Evolutionary conservation across 768 basidiomycete species (phyloP), one percentile per base, ranked within the genome.

Genomic region (Amanita rimosa): DNA sequence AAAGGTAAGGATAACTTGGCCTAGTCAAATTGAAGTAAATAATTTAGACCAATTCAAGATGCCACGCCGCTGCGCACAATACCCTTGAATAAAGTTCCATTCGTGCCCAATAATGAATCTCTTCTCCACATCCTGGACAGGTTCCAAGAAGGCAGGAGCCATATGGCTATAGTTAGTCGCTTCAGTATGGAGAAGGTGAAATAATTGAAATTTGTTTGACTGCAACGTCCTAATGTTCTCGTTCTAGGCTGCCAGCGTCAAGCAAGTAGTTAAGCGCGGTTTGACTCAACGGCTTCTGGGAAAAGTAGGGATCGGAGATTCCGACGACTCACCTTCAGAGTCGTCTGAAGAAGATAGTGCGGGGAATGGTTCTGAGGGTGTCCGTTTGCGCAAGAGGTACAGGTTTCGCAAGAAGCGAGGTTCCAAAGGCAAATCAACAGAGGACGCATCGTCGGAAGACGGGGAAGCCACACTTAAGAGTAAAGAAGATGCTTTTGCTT

Each of bases 81-180:
- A 38, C 88, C 87, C 0, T 68, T 95, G 40, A 91, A 92, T 65
- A 87, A 83, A 58, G 85, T 93, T 5, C 85, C 83, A 0, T 86
- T 85, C 46, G 86, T 94, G 3, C 86, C 90, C 2, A 83, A 81
- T 38, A 90, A 94, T 56, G 87, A 91, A 62, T 76, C 90, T 19
- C 69, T 95, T 0, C 74, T 93, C 11, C 81, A 85, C 21, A 87
- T 92, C 52, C 71, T 94, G 27, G 90, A 93, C 62, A 83, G 73
- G 52, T 94, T 94, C 62, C 90, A 93, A 62, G 89, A 91, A 58
- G 91, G 89, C 3, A 74, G 88, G 26, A 88, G 85, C 36, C 91
- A 95, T 60, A 93, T 95, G 78, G 91, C 91, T 17, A 85, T 94
- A 55, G 88, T 93, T 46, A 81, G 81, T 53, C 78, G 87, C 39